Base-by-base conservation (phyloP, 192 early-diverging fungal genomes). In the Coemansia sp. region DNA sequence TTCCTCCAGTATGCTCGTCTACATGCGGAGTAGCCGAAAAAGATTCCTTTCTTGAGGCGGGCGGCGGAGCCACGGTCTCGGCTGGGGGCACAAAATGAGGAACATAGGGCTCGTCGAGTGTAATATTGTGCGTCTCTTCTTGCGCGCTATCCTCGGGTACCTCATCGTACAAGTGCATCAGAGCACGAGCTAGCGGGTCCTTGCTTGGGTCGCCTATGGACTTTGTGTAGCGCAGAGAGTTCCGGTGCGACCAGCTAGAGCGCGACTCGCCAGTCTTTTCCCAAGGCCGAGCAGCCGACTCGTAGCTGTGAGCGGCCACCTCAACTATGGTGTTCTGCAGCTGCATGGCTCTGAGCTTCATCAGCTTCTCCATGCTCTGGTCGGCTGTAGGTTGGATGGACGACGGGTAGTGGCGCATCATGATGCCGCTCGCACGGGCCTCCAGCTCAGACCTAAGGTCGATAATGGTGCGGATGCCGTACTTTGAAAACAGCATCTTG, bases 401-500 rank as follows among this genome's bases (percentile, higher is more conserved):
- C 38, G 76, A 63, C 1, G 77, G 77, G 26, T 80, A 80, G 60
- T 80, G 72, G n/a, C 56, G 27, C 33, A 63, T 59, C 53, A 80
- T 60, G 24, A 74, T 80, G 58, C 73, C 69, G 63, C 62, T 79
- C 39, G 72, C 68, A 9, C 68, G 65, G 1, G 68, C 68, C 67
- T 77, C 81, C 11, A 74, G 55, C 56, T 82, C 74, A 1, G 74
- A 77, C 34, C 81, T 52, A 48, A 82, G 66, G 33, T 82, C 81
- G 21, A 82, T 74, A 63, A 82, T 82, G 1, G 81, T 82, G 27
- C 72, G 75, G 46, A 82, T 77, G n/a, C 81, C 72, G 42, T 75
- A 72, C 29, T 69, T 60, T 8, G 70, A 72, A 36, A 74, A 65
- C 56, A 82, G 44, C 57, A 54, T 71, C 46, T 75, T 67, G 53